Base-by-base conservation (phyloP, 495 filamentous ascomycete species). In the Entonaema liquescens region DNA sequence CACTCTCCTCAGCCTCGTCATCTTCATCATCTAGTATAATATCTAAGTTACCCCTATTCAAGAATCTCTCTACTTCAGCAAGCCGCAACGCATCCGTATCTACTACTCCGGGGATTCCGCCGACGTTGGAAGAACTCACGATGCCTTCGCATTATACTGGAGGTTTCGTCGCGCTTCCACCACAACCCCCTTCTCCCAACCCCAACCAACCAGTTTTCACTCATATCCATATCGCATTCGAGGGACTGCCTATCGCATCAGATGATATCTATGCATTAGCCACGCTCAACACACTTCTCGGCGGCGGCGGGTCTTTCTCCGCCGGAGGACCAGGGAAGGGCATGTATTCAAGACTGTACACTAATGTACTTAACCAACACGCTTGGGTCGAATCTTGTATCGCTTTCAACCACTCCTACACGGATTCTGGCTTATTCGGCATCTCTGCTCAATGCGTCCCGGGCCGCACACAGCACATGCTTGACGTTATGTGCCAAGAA, bases 261-360 rank as follows among this genome's bases (percentile, higher is more conserved):
- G 88, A 90, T 2, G 95, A 98, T 76, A 97, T 99, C 73, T 99
- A 98, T 77, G 95, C 95, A 40, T 88, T 98, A 26, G 95, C 95
- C 25, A 97, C 94, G n/a, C 85, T 99, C 0, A 96, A 98, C 78
- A 98, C 93, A 3, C 90, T 99, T 33, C 91, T 99, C 25, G 95
- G 95, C 47, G 95, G 95, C 6, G 95, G 95, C 59, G 96, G 96
- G 15, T 97, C 93, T 61, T 99, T 99, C 83, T 94, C 91, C n/a
- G 95, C 95, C 42, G 95, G 95, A 70, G 95, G 95, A 2, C 95
- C 95, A 19, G 95, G 95, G 53, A 99, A 99, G 83, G 95, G 95
- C 66, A 98, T 99, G 95, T 98, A 97, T 83, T 95, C 92, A 17
- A 91, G 96, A 5, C 87, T 98, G 29, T 99, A 97, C 83, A 98